Conservation (phyloP, 352 stramenopile species). For the Globisporangium heterothallicum region DNA sequence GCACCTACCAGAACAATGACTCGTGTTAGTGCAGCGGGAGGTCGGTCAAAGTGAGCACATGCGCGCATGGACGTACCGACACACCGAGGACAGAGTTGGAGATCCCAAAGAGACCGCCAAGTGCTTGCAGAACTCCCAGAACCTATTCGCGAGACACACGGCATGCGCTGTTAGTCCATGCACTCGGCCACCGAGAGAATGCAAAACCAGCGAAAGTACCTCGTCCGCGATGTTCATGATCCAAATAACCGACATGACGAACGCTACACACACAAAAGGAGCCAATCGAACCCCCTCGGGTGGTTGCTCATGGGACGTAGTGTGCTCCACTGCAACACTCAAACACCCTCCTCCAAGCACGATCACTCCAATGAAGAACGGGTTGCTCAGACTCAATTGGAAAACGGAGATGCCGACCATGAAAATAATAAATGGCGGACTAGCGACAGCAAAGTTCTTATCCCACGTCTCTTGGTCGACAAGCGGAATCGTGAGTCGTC, state of each 20-base stretch:
- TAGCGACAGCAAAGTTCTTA: constrained; percentile 63
- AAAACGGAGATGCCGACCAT: constrained; percentile 52
- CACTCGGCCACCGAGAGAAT: background rate
- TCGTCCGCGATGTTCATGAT: constrained; percentile 86
- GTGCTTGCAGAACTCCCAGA: constrained; percentile 61
- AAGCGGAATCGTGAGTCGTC: constrained; percentile 68
- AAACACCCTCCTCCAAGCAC: constrained; percentile 35
- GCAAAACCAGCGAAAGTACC: constrained; percentile 13
- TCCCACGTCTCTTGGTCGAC: constrained; percentile 81
- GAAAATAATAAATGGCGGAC: constrained; percentile 55
- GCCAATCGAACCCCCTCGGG: constrained; percentile 41
- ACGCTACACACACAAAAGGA: constrained; percentile 65
- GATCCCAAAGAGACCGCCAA: constrained; percentile 70
- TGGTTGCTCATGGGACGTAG: constrained; percentile 34
- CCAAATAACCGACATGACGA: constrained; percentile 83
- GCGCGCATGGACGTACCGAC: constrained; percentile 34
- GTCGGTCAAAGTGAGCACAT: background rate
- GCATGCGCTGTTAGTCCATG: background rate
- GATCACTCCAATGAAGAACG: constrained; percentile 39
- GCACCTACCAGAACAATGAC: constrained; percentile 33
- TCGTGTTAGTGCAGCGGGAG: background rate
- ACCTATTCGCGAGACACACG: constrained; percentile 28
- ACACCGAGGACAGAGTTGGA: constrained; percentile 72
- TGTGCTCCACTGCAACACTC: constrained; percentile 39
- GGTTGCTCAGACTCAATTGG: constrained; percentile 37